phyloP scores from a whole-genome alignment of 345 rosid genomes.

The Acer saccharum region DNA sequence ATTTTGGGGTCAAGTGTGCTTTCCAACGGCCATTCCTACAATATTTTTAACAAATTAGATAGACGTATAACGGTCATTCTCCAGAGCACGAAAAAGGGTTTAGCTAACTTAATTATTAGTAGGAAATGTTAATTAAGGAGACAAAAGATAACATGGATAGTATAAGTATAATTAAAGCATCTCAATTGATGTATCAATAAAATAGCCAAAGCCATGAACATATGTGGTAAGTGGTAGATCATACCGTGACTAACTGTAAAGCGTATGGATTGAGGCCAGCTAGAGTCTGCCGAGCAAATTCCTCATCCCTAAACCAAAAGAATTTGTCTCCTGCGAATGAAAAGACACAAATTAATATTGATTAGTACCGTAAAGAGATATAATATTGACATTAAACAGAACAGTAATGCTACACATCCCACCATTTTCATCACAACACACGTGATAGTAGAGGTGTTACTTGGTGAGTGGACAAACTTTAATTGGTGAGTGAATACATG shows the following conservation, averaged over 20 bases:
- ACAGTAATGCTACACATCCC: too few species aligned
- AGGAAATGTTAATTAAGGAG: background rate
- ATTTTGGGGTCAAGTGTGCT: slow-evolving; percentile 65
- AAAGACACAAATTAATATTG: background rate
- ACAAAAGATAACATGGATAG: too few species aligned
- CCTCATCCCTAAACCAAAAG: slow-evolving; percentile 5
- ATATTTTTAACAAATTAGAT: background rate
- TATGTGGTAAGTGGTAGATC: background rate
- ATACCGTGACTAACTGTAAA: slow-evolving; percentile 56
- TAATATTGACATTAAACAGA: too few species aligned
- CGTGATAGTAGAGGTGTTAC: too few species aligned
- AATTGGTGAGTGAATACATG: too few species aligned
- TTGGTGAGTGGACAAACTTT: too few species aligned
- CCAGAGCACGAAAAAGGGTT: background rate
- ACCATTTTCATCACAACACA: too few species aligned
- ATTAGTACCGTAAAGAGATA: too few species aligned
- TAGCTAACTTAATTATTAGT: too few species aligned
- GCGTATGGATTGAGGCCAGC: slow-evolving; percentile 71
- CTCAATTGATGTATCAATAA: too few species aligned
- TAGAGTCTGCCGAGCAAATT: slow-evolving; percentile 1
- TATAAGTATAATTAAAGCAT: too few species aligned
- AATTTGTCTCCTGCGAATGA: slow-evolving; percentile 5
- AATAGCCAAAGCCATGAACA: too few species aligned
- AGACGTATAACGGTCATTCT: background rate
- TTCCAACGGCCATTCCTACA: slow-evolving; percentile 81